Evolutionary conservation across 176 grass and related monocot genomes (phyloP).

Genomic region (Rhynchospora breviuscula): DNA sequence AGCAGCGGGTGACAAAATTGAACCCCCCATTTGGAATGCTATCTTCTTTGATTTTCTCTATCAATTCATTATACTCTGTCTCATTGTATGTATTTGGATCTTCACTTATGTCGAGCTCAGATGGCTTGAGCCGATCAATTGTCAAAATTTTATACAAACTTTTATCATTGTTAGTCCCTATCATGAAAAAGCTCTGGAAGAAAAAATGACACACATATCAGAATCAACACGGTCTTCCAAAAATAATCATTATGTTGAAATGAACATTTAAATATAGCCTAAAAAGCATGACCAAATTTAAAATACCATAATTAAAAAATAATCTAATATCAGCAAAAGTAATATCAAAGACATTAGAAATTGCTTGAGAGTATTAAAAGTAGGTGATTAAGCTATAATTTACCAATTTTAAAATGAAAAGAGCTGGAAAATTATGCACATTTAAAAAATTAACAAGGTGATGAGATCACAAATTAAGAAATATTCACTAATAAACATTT

Average conservation of each 20-base stretch:
- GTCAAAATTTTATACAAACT: conserved; percentile 62
- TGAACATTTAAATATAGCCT: background rate
- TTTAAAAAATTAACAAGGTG: background rate
- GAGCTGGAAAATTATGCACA: background rate
- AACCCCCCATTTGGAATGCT: conserved; percentile 60
- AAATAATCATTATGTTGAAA: background rate
- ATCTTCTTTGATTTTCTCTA: conserved; percentile 52
- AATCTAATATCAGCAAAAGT: background rate
- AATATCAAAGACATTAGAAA: background rate
- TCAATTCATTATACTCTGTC: conserved; percentile 39
- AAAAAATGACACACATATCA: conserved; percentile 20
- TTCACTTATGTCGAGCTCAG: conserved; percentile 60
- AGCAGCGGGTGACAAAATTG: conserved; percentile 82
- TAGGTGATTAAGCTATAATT: background rate
- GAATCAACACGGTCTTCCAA: conserved; percentile 1
- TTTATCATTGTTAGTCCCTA: conserved; percentile 60
- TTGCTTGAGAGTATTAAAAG: background rate
- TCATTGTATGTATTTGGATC: conserved; percentile 64
- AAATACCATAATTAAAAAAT: background rate
- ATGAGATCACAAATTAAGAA: conserved; percentile 8
- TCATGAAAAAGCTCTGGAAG: conserved; percentile 69
- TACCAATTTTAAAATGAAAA: background rate
- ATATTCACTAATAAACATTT: background rate
- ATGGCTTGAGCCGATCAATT: conserved; percentile 62
- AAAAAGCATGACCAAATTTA: background rate